Base-by-base conservation (phyloP, 1,284 basidiomycete genomes). In the Puccinia horiana region DNA sequence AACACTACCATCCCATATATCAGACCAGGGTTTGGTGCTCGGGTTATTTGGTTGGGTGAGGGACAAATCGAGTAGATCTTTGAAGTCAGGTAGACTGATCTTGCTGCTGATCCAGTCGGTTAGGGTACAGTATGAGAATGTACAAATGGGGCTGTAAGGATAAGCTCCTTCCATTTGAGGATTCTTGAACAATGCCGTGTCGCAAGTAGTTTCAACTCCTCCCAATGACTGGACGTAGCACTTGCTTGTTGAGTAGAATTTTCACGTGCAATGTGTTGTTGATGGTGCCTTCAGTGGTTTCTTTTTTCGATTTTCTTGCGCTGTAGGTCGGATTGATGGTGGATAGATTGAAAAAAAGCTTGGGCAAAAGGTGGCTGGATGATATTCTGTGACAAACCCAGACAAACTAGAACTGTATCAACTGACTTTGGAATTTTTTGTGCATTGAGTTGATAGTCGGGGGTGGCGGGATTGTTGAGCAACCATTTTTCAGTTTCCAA, bases 1-100 rank as follows among this genome's bases (percentile, higher is more conserved):
- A 26, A 67, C 47, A 9, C 44, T 32, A 32, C 75, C 75, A 61
- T 76, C 58, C 75, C 75, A 76, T 32, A 76, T 16, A 61, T 76
- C 58, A 20, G 54, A 47, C 23, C 16, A 32, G 18, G 9, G 8
- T 12, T 35, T 35, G 23, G 16, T 8, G 14, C 1, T 16, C 23
- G 26, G 18, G n/a, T n/a, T n/a, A n/a, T n/a, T n/a, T 37, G 11
- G 16, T 23, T 52, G 2, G 26, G 42, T 6, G 3, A 76, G 35
- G 26, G 75, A 47, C 9, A 29, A 44, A 44, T 76, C 75, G 29
- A 76, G 14, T 20, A 76, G 35, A 61, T 76, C 75, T 47, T 76
- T 54, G 58, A 76, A 76, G 20, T 65, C 4, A 32, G 75, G 75
- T 23, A 42, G 56, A 32, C 26, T 23, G 40, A 76, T 65, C 58